Evolutionary conservation across 768 basidiomycete species (phyloP).

Genomic region (Tylopilus subfusipes): DNA sequence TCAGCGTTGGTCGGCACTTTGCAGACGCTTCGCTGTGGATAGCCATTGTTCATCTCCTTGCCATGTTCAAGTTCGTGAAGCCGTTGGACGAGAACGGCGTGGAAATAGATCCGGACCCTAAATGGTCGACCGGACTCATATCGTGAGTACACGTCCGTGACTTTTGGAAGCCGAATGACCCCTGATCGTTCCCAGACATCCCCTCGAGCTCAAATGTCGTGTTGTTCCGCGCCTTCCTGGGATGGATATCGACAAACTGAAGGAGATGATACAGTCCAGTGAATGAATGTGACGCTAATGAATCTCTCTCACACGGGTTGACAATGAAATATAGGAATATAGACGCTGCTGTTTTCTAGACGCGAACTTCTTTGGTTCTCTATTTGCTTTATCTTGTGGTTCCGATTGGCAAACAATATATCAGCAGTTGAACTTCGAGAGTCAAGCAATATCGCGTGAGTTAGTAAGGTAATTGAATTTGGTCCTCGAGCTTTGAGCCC

Average conservation of each 20-base stretch:
- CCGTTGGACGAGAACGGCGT: conserved; percentile 24
- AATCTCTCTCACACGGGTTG: not conserved
- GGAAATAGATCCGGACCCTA: conserved; percentile 24
- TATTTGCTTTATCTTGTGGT: too few species aligned
- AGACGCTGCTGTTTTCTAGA: too few species aligned
- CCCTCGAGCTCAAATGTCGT: conserved; percentile 28
- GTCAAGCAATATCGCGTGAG: too few species aligned
- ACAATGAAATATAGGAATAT: too few species aligned
- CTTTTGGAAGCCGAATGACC: conserved; percentile 1
- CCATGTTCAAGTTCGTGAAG: conserved; percentile 31
- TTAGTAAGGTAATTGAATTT: too few species aligned
- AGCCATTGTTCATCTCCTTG: conserved; percentile 29
- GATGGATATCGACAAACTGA: conserved; percentile 15
- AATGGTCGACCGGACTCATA: conserved; percentile 28
- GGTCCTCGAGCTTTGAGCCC: too few species aligned
- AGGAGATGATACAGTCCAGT: conserved; percentile 8
- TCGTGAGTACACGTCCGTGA: conserved; percentile 21
- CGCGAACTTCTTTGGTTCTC: too few species aligned
- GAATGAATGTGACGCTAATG: conserved; percentile 7
- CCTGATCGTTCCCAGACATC: conserved; percentile 19
- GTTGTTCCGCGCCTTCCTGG: conserved; percentile 21
- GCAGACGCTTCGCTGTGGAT: conserved; percentile 33
- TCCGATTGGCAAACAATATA: too few species aligned
- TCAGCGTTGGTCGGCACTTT: conserved; percentile 29
- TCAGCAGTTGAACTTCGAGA: too few species aligned